phyloP scores from a whole-genome alignment of 441 rosid genomes.

The Gossypium schwendimanii region DNA sequence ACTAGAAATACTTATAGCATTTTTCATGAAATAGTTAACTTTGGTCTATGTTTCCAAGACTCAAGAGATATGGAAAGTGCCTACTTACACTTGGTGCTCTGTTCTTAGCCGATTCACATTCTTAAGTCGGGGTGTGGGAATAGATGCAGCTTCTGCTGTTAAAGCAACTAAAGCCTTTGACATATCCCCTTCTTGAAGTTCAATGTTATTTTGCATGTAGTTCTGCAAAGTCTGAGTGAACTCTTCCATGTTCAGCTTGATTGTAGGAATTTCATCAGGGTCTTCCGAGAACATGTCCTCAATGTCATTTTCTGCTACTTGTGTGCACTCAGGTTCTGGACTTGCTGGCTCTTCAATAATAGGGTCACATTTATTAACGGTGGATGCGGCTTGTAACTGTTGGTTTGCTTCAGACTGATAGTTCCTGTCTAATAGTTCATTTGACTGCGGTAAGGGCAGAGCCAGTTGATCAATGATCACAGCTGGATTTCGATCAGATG shows the following conservation, averaged over 20 bases:
- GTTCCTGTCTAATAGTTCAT: constrained; percentile 29
- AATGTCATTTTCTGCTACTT: constrained; percentile 39
- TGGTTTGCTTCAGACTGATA: constrained; percentile 24
- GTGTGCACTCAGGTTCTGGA: constrained; percentile 43
- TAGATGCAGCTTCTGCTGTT: constrained; percentile 39
- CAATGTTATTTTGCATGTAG: constrained; percentile 45
- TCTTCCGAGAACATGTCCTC: constrained; percentile 54
- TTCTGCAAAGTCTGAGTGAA: constrained; percentile 46
- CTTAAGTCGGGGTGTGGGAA: constrained; percentile 40
- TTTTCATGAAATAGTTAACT: constrained; percentile 5
- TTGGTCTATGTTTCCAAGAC: constrained; percentile 3
- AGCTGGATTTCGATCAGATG: constrained; percentile 22
- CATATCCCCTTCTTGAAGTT: constrained; percentile 42
- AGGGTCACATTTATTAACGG: constrained; percentile 37
- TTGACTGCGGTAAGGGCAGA: constrained; percentile 36
- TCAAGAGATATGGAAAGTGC: constrained; percentile 9
- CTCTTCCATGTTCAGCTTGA: constrained; percentile 43
- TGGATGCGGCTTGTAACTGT: constrained; percentile 20
- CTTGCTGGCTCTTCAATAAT: constrained; percentile 63
- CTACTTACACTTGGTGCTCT: constrained; percentile 58
- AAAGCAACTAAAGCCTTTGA: constrained; percentile 55
- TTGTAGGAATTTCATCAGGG: constrained; percentile 58
- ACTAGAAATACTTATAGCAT: constrained; percentile 3
- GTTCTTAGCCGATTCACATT: constrained; percentile 38
- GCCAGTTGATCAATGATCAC: constrained; percentile 18